Percentiles rank a stretch among this genome's conserved stretches.
These are phyloP conservation scores for Mycotypha africana DNA, from an alignment of 371 early-diverging fungal genomes.

Conservation along the genomic window DNA sequence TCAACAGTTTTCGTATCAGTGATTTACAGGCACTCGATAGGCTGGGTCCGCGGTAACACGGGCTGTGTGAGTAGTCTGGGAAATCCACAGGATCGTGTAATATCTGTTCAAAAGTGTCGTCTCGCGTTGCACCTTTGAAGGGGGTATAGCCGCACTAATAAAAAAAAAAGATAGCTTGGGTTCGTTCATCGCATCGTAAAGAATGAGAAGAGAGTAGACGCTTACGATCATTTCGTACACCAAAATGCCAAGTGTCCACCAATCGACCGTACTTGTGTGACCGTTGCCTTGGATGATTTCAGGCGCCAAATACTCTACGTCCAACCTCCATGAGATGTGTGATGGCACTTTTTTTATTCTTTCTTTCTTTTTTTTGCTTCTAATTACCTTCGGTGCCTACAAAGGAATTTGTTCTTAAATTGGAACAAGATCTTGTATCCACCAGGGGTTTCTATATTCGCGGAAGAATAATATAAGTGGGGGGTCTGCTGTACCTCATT, in stretches of 20 bases:
- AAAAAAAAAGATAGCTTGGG: neutral
- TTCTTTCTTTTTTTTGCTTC: too few species aligned
- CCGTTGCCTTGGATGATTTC: slow-evolving; percentile 84
- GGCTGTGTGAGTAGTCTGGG: slow-evolving; percentile 38
- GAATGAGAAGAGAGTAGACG: slow-evolving; percentile 4
- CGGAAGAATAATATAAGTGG: neutral
- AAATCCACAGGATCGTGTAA: slow-evolving; percentile 70
- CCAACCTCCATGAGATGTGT: too few species aligned
- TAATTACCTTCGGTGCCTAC: slow-evolving; percentile 83
- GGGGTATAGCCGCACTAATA: slow-evolving; percentile 78
- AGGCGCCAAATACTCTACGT: slow-evolving; percentile 90
- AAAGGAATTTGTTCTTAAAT: slow-evolving; percentile 85
- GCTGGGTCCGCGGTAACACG: slow-evolving; percentile 19
- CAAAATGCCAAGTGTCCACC: slow-evolving; percentile 98
- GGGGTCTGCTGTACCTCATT: neutral
- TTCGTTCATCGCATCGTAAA: neutral
- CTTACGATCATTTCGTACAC: slow-evolving; percentile 90
- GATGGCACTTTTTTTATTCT: neutral
- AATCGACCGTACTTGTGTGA: slow-evolving; percentile 87
- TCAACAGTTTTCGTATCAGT: slow-evolving; percentile 75
- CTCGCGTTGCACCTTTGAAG: slow-evolving; percentile 86
- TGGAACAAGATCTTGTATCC: slow-evolving; percentile 81
- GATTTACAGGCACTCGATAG: slow-evolving; percentile 57
- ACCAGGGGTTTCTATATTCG: slow-evolving; percentile 39
- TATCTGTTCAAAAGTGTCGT: slow-evolving; percentile 79